Conservation (phyloP, 2,329 filamentous ascomycete species). For the Massarina eburnea region DNA sequence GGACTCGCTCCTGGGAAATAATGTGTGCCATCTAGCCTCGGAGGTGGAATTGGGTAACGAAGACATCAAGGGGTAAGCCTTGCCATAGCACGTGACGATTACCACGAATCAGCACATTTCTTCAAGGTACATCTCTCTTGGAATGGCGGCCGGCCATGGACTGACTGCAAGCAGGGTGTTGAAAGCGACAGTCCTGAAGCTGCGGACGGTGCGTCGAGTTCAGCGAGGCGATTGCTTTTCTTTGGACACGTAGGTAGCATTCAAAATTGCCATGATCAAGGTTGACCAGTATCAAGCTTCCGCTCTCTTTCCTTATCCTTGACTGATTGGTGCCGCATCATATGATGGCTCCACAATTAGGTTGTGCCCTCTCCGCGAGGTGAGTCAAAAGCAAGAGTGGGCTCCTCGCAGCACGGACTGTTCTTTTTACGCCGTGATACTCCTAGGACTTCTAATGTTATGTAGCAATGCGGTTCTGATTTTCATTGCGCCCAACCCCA, state of each 20-base stretch:
- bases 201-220: neutral
- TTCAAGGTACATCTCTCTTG: neutral
- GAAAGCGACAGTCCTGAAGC: neutral
- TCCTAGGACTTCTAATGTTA: no score
- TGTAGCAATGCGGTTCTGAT: no score
- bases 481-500: neutral
- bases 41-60: neutral
- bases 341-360: no score
- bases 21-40: constrained; percentile 1
- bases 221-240: neutral
- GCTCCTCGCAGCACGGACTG: neutral
- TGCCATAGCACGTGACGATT: neutral
- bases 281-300: neutral
- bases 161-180: neutral
- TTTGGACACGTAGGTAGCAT: neutral
- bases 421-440: neutral
- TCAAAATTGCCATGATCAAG: neutral
- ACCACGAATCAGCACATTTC: neutral
- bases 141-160: neutral
- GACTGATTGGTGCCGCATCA: no score
- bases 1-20: constrained; percentile 58
- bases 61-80: neutral
- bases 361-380: no score
- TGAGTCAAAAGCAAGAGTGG: no score
- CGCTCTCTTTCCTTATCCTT: no score